Conservation (phyloP, 2,329 filamentous ascomycete species). For the Ophiostoma triangulosporum region DNA sequence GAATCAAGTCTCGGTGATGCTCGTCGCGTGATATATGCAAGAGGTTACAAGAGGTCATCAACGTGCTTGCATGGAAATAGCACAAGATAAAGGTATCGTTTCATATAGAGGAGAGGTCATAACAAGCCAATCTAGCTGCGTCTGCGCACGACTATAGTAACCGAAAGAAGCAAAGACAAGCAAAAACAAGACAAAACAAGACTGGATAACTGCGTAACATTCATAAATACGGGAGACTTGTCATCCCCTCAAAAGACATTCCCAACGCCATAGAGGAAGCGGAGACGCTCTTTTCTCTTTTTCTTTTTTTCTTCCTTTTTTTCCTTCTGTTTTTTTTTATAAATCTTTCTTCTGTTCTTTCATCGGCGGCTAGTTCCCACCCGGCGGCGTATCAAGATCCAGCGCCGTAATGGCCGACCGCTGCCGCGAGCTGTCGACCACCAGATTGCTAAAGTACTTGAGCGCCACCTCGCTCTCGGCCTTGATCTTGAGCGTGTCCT, state of each 20-base stretch:
- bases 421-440: conserved; percentile 48
- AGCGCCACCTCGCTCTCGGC: conserved; percentile 73
- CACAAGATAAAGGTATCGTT: background rate
- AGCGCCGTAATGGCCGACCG: conserved; percentile 35
- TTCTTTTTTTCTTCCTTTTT: background rate
- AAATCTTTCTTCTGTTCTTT: no score
- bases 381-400: conserved; percentile 32
- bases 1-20: no score
- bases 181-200: background rate
- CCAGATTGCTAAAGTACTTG: conserved; percentile 82
- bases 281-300: background rate
- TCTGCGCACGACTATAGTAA: background rate
- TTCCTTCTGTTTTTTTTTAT: background rate
- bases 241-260: background rate
- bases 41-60: no score
- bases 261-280: background rate
- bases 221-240: background rate
- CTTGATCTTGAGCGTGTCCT: conserved; percentile 71
- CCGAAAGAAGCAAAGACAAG: background rate
- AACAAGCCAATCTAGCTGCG: background rate
- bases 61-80: no score
- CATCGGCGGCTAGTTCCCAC: background rate
- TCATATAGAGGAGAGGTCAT: background rate
- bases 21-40: no score
- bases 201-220: background rate